phyloP scores from a whole-genome alignment of 331 rosid species.

The Cydonia oblonga region DNA sequence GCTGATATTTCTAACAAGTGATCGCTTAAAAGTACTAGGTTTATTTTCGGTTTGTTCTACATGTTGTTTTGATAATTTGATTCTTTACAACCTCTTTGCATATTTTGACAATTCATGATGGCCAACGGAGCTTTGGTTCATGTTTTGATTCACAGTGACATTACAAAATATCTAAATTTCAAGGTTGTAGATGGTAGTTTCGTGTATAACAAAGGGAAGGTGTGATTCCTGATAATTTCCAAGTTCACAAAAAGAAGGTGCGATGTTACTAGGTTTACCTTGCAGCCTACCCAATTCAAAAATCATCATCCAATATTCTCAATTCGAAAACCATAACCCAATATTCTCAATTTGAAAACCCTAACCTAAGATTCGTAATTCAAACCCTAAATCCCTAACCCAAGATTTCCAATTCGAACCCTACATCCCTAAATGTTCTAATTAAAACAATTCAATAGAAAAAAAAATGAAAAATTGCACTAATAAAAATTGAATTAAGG shows the following conservation, averaged over 20 bases:
- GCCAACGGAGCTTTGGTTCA: slow-evolving; percentile 31
- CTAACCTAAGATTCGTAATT: too few relatives aligned
- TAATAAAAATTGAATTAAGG: too few relatives aligned
- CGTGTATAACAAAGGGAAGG: slow-evolving; percentile 37
- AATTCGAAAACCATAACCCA: too few relatives aligned
- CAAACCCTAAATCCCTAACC: too few relatives aligned
- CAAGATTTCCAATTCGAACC: too few relatives aligned
- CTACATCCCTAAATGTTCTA: too few relatives aligned
- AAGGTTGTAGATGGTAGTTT: slow-evolving; percentile 33
- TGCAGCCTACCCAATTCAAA: too few relatives aligned
- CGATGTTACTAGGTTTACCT: too few relatives aligned
- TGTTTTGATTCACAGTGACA: slow-evolving; percentile 30
- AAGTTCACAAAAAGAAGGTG: neutral
- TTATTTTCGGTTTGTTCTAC: neutral
- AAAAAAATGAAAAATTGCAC: too few relatives aligned
- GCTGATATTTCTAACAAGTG: neutral
- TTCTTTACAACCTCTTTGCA: neutral
- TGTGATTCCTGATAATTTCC: neutral
- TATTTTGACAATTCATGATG: slow-evolving; percentile 25
- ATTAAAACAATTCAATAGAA: too few relatives aligned
- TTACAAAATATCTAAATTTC: slow-evolving; percentile 30
- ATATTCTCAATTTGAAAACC: too few relatives aligned
- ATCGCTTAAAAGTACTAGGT: neutral
- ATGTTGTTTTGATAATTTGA: neutral
- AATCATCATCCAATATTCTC: too few relatives aligned